Conservation (phyloP, 129 eudicot species). For the Centella asiatica region DNA sequence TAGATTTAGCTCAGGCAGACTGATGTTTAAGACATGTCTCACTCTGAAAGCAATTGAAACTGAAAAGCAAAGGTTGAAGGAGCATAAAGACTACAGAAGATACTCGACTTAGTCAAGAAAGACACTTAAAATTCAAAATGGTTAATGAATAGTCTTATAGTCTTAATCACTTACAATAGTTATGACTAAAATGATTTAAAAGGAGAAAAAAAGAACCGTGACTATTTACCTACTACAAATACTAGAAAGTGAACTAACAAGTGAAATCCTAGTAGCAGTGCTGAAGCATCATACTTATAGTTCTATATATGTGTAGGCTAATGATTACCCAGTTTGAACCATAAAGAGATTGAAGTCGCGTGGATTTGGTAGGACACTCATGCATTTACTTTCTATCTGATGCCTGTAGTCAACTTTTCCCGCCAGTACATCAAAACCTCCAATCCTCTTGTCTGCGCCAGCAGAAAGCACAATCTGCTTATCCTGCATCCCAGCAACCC, state of each 20-base stretch:
- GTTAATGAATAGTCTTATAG: not conserved
- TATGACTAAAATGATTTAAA: not conserved
- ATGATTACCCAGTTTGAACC: slow-evolving; percentile 99
- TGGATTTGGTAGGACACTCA: slow-evolving; percentile 93
- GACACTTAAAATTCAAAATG: not conserved
- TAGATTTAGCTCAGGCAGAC: not conserved
- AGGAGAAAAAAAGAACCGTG: too few species aligned
- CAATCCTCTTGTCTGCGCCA: slow-evolving; percentile 85
- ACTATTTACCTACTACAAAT: not conserved
- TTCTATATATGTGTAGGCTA: slow-evolving; percentile 4
- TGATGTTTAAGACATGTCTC: not conserved
- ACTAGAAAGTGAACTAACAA: not conserved
- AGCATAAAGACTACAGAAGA: not conserved
- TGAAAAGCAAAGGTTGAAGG: not conserved
- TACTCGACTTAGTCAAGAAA: not conserved
- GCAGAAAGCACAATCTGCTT: slow-evolving; percentile 68
- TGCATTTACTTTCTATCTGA: slow-evolving; percentile 90
- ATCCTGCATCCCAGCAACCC: slow-evolving; percentile 94
- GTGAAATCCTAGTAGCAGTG: not conserved
- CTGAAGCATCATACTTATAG: not conserved
- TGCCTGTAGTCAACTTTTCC: slow-evolving; percentile 73
- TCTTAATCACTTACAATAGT: not conserved
- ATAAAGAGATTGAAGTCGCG: slow-evolving; percentile 88
- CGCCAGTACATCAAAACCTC: slow-evolving; percentile 61
- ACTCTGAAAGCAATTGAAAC: too few species aligned